These are phyloP conservation scores for Candida quercuum DNA, from an alignment of 805 yeast species.

Conservation along the genomic window DNA sequence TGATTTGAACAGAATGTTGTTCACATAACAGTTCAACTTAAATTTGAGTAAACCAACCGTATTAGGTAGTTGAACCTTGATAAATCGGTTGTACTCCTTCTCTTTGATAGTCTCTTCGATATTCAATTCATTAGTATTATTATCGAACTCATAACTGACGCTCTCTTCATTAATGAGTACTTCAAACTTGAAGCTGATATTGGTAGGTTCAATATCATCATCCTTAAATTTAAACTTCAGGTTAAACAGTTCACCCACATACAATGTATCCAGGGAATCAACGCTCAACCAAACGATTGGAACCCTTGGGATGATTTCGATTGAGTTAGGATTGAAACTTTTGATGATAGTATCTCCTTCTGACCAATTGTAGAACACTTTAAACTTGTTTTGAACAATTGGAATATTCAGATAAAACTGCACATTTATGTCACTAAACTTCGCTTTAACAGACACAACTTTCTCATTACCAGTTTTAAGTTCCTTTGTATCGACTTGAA, in stretches of 20 bases:
- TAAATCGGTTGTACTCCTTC: too few species aligned
- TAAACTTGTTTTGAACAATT: conserved; percentile 6
- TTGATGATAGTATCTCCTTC: conserved; percentile 4
- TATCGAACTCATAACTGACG: background rate
- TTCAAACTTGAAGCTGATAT: conserved; percentile 20
- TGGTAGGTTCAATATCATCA: conserved; percentile 28
- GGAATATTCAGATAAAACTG: conserved; percentile 18
- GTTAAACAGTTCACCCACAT: conserved; percentile 27
- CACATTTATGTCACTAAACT: conserved; percentile 9
- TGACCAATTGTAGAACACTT: conserved; percentile 14
- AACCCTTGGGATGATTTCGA: conserved; percentile 32
- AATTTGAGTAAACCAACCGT: too few species aligned
- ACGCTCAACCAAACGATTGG: conserved; percentile 27
- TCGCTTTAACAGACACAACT: conserved; percentile 12
- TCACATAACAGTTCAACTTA: conserved; percentile 16
- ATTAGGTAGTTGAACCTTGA: too few species aligned
- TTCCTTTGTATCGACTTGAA: conserved; percentile 11
- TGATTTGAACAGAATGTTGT: conserved; percentile 19
- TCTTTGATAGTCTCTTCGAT: conserved; percentile 13
- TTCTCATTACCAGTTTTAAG: conserved; percentile 15
- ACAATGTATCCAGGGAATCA: conserved; percentile 18
- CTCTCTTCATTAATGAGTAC: conserved; percentile 5
- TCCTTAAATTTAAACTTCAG: conserved; percentile 23
- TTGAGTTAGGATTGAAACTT: conserved; percentile 16
- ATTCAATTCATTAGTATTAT: conserved; percentile 1